phyloP scores from a whole-genome alignment of 306 rosid genomes.

The Gastrolobium bilobum region DNA sequence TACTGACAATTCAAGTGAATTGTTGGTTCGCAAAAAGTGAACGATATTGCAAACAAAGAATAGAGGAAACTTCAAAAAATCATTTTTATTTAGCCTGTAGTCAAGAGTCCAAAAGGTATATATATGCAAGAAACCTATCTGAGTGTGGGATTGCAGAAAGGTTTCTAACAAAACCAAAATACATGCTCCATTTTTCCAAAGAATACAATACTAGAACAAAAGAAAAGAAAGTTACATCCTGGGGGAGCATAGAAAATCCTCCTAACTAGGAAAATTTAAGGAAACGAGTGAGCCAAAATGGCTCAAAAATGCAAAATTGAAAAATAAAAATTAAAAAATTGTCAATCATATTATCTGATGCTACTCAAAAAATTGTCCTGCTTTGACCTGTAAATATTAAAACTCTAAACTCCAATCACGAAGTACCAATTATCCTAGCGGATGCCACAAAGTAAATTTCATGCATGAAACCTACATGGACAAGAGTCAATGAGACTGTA shows the following conservation, averaged over 20 bases:
- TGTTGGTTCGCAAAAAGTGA: neutral
- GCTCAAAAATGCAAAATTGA: neutral
- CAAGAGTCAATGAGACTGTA: conserved; percentile 9
- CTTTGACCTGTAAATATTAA: neutral
- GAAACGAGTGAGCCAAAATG: neutral
- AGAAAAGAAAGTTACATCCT: neutral
- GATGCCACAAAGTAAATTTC: conserved; percentile 1
- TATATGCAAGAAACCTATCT: conserved; percentile 28
- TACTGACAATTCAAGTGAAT: conserved; percentile 10
- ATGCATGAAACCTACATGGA: conserved; percentile 20
- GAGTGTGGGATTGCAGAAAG: neutral
- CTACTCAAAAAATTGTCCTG: neutral
- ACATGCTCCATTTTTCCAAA: conserved; percentile 4
- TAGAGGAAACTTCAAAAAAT: neutral
- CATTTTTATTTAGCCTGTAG: neutral
- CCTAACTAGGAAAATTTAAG: neutral
- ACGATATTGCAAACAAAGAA: conserved; percentile 36
- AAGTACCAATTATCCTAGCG: neutral
- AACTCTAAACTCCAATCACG: neutral
- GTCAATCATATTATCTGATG: neutral
- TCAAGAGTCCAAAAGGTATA: conserved; percentile 39
- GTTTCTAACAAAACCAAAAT: conserved; percentile 21
- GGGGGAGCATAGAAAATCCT: neutral
- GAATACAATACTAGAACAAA: neutral
- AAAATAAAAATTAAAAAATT: neutral